These are phyloP conservation scores for Penicillium sp. DNA, from an alignment of 2,329 filamentous ascomycete species.

Conservation along the genomic window DNA sequence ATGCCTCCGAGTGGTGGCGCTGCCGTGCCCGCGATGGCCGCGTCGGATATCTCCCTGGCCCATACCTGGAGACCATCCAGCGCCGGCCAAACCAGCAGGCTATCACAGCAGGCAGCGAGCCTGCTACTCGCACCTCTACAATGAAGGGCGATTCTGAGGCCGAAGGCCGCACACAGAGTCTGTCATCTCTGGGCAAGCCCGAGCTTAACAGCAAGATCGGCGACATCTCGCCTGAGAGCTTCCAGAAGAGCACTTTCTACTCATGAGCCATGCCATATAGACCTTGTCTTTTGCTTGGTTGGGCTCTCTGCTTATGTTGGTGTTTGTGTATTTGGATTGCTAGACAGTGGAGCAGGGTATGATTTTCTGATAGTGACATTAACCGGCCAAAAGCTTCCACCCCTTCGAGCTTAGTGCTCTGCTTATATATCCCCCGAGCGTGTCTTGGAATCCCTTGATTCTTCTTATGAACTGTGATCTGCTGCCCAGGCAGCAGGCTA, in stretches of 20 bases:
- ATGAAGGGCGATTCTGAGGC: constrained; percentile 41
- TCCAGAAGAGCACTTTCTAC: constrained; percentile 68
- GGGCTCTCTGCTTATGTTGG: not conserved
- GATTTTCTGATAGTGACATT: constrained; percentile 2
- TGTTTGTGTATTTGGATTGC: not conserved
- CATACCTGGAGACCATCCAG: constrained; percentile 78
- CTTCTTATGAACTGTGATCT: not conserved
- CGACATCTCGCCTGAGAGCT: constrained; percentile 66
- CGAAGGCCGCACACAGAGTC: constrained; percentile 31
- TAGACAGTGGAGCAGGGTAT: not conserved
- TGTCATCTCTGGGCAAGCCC: constrained; percentile 38
- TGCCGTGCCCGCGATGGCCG: constrained; percentile 86
- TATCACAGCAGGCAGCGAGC: constrained; percentile 40
- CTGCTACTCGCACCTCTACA: constrained; percentile 53
- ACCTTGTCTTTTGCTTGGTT: not conserved
- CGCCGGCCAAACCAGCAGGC: constrained; percentile 48
- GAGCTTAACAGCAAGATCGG: constrained; percentile 58
- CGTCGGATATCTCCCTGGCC: constrained; percentile 86
- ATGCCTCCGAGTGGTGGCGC: constrained; percentile 94
- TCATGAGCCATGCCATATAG: constrained; percentile 44
- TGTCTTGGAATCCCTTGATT: not conserved
- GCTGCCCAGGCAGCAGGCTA: not conserved
- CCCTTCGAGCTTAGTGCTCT: constrained; percentile 1
- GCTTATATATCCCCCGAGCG: constrained; percentile 1
- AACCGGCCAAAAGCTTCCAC: not conserved